Base-by-base conservation (phyloP, 176 grass and related monocot genomes). In the Avena atlantica region DNA sequence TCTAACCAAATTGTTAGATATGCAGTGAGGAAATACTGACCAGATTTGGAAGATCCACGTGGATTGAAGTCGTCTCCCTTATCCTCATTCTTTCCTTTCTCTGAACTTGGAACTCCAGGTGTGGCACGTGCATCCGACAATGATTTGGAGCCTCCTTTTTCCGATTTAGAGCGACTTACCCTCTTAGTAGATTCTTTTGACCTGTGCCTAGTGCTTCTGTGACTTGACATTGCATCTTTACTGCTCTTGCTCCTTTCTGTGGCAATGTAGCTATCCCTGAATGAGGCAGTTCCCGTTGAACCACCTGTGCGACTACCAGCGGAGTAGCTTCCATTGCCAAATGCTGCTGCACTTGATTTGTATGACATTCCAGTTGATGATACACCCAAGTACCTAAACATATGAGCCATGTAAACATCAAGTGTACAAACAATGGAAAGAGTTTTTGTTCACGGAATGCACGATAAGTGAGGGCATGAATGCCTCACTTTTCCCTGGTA, bases 1-100 rank as follows among this genome's bases (percentile, higher is more conserved):
- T 11, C 1, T 16, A 23, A 12, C 21, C 56, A 56, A 75, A 79
- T 53, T 58, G 64, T 78, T 70, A 20, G 24, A 49, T 63, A 71
- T 13, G 70, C 1, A 11, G 9, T 44, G 45, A 15, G 47, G 15
- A 83, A 68, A 83, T 61, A 74, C 56, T 58, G 13, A 94, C 93
- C 85, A 86, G 27, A 53, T 74, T 62, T 42, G 36, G 87, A 85
- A 58, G 89, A 66, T 84, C 42, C 92, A 50, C 89, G 95, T 62
- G 89, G 92, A 63, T 97, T 74, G 78, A 97, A 97, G 19, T 94
- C 91, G 2, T 91, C 81, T 0, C 87, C 86, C 57, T 94, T 87
- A 53, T 93, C 82, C 15, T 91, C 79, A 53, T 76, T 42, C 20
- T 87, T 56, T 50, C 59, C 57, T 65, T 88, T 91, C 53, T 68